Evolutionary conservation across 257 asterid genomes (phyloP), one percentile per base, ranked within the genome.

Genomic region (Rubia yunnanensis): DNA sequence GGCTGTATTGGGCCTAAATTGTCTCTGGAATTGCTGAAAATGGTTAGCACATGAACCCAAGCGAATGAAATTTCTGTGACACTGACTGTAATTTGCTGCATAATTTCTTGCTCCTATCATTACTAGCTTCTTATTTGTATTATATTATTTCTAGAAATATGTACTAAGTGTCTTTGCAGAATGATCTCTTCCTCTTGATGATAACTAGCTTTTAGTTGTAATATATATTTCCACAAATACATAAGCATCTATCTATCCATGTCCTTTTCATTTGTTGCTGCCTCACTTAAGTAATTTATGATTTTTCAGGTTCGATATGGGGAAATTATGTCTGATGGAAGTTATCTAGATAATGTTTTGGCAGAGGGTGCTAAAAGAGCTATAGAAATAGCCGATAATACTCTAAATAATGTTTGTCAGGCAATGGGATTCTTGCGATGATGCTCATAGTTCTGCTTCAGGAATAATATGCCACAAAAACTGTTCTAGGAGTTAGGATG

Each of bases 381-480:
- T 28, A 52, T 88, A 9, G 77, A 84, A 69, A 81, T 89, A 63
- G 96, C 95, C 2, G 95, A 88, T 63, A 76, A 65, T 66, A 87
- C 95, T 31, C 84, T 92, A 53, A 71, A 74, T 70, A 85, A 85
- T 60, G 86, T 85, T 38, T 88, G 80, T 74, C 92, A 90, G 80
- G 95, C 97, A 57, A 88, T 90, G 99, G 96, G 99, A 63, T 90
- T 94, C 70, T 79, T 86, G 76, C 81, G 72, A 58, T 77, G 92
- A 80, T 77, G 76, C 78, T 56, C 64, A 67, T 69, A 63, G 66
- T 38, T 44, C 56, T 46, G 61, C 74, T 64, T 38, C 54, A 34
- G 30, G 49, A 48, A 63, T 46, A 41, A n/a, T 32, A 15, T 11
- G 39, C 31, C 58, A 24, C 4, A 10, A 44, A 60, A 11, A n/a